Base-by-base conservation (phyloP, 2,329 filamentous ascomycete genomes). In the Cercospora sp. region DNA sequence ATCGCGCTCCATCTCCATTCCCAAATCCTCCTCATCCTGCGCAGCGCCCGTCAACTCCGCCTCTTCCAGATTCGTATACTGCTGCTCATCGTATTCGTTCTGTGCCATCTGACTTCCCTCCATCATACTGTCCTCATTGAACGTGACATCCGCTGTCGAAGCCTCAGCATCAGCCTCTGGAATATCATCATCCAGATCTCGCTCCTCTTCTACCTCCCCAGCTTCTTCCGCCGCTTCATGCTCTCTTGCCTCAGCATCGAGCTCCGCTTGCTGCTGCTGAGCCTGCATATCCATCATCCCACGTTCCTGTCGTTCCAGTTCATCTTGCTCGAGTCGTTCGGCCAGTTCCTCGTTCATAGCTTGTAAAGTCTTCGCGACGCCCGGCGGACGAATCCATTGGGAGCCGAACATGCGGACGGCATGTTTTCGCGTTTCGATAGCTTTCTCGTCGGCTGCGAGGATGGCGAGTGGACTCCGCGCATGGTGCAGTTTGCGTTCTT, bases 351-450 rank as follows among this genome's bases (percentile, higher is more conserved):
- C 95, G 51, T 91, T 90, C 81, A 93, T 88, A 70, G 96, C 93
- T 77, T 96, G 90, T 68, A 97, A 88, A 1, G 94, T 97, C 84
- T 98, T 99, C 66, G 88, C 80, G 65, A 97, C 86, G 7, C 94
- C 95, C 0, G 93, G 93, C 0, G 95, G 95, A 67, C 91, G 91
- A 66, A 99, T 89, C 95, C 95, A 99, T 55, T 87, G 87, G 72
- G 90, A 91, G 69, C 95, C 95, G 77, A 96, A 97, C 75, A 93
- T 91, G 59, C 91, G 88, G 32, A 98, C 90, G 72, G 94, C 93
- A 59, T 88, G 82, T 76, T 94, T 93, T 58, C 94, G 92, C 8
- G 90, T 86, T 65, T 90, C 87, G 71, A 96, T 86, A 67, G 89
- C 86, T 69, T 89, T 86, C 81, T 98, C 95, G 77, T 97, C 94